phyloP scores from a whole-genome alignment of 2,329 filamentous ascomycete species.

The Intubia oerlemansii region DNA sequence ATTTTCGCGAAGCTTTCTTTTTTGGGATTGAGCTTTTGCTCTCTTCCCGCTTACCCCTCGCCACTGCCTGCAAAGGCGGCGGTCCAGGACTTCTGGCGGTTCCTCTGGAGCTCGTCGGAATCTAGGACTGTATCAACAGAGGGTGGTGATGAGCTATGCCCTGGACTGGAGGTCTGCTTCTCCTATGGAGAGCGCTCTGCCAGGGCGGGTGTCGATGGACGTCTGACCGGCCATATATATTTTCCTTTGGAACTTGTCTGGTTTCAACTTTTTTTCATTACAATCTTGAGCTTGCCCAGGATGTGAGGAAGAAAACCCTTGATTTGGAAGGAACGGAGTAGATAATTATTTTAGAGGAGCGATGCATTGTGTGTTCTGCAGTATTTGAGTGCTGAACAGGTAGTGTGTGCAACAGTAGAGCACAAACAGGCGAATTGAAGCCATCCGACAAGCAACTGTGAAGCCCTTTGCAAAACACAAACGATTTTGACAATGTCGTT shows the following conservation, averaged over 20 bases:
- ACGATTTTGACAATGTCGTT: too few species aligned
- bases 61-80: constrained; percentile 38
- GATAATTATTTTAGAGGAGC: too few species aligned
- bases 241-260: too few species aligned
- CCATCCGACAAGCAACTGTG: background rate
- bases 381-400: background rate
- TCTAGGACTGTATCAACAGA: constrained; percentile 43
- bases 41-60: constrained; percentile 42
- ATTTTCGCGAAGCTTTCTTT: constrained; percentile 5
- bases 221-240: constrained; percentile 96
- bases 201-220: constrained; percentile 69
- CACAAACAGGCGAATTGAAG: background rate
- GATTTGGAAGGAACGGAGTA: too few species aligned
- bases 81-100: constrained; percentile 18
- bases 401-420: too few species aligned
- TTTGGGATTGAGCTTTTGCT: constrained; percentile 27
- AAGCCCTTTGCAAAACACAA: too few species aligned
- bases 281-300: constrained; percentile 23
- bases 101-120: background rate
- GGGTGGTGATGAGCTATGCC: constrained; percentile 92
- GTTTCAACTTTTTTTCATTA: constrained; percentile 41
- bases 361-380: background rate
- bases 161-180: constrained; percentile 39
- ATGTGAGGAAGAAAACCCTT: constrained; percentile 26
- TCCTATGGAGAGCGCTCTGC: constrained; percentile 43